Base-by-base conservation (phyloP, 305 asterid genomes). In the Rubia peregrina region DNA sequence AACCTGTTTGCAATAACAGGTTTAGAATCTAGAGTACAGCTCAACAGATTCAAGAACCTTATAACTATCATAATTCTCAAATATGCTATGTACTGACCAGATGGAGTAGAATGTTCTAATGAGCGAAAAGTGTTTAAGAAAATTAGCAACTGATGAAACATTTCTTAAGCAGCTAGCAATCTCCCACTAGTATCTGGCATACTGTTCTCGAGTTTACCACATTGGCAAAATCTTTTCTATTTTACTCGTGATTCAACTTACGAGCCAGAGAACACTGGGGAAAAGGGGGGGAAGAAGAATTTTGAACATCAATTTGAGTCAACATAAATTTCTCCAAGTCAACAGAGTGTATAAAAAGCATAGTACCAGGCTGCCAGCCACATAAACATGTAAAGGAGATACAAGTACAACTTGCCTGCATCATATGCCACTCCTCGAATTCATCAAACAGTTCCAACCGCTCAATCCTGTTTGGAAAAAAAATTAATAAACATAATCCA, bases 371-470 rank as follows among this genome's bases (percentile, higher is more conserved):
- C 42, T 21, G 12, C 13, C 33, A 55, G 46, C 36, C 55, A 67
- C 22, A 30, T 67, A 44, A 21, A 11, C 7, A 61, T 30, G 63
- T 64, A 75, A 64, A 76, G 76, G 78, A 17, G 60, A 79, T 30
- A 59, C 72, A n/a, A 61, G 78, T 30, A 61, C 74, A 78, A 75
- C 89, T 86, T 87, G 88, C 99, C 99, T 86, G 91, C 88, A 83
- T 90, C 99, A 95, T 91, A 86, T 88, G 79, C 98, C 96, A 91
- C 87, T 95, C 99, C 86, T 95, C 99, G 65, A 95, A 95, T 80
- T 95, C 99, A 82, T 95, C 99, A 69, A 95, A 95, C 78, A 95
- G 77, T 78, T 95, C 99, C 88, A 95, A 80, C 76, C 92, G 84
- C 73, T 91, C 99, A 80, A 91, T 95, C 96, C 91, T 86, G 71